Base-by-base conservation (phyloP, 2,329 filamentous ascomycete species). In the Rutstroemia sp. region DNA sequence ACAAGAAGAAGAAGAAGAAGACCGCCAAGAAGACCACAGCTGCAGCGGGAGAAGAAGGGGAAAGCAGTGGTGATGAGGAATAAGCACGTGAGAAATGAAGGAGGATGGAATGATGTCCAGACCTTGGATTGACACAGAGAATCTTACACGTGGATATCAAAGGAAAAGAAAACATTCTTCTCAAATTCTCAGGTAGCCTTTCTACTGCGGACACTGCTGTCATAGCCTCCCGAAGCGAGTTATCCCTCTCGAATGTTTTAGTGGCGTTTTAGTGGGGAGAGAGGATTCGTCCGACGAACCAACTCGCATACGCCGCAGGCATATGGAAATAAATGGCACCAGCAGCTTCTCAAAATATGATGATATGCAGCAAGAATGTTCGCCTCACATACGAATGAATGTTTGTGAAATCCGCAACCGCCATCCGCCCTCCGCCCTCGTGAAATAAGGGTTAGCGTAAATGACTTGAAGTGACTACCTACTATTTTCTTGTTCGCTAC, bases 1-100 rank as follows among this genome's bases (percentile, higher is more conserved):
- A 91, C 80, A 95, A 92, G 79, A 92, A 91, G 80, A 95, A 92
- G 70, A 71, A 76, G 58, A 75, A 77, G 74, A 87, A 88, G 81
- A 63, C 68, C 51, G 67, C 72, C 51, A 74, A 73, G 67, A 78
- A 78, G 71, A 64, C 69, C 16, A 65, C 69, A 4, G 70, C 64
- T 51, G 64, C 61, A 47, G 66, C 66, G 52, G 62, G 63, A 27
- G 64, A 65, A 4, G 66, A 67, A 27, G n/a, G 44, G 46, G 68
- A 69, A 44, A 67, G 65, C 53, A 66, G 65, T 27, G 70, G 72
- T 58, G 71, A 75, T 53, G n/a, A 25, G 14, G 72, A 71, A 48
- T 70, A 70, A 69, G 56, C 67, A 68, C 17, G 55, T 58, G 58
- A 58, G 47, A 39, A 17, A 49, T 52, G 53, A 25, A 37, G 21